phyloP scores from a whole-genome alignment of 805 yeast species.

The Yamadazyma insecticola region DNA sequence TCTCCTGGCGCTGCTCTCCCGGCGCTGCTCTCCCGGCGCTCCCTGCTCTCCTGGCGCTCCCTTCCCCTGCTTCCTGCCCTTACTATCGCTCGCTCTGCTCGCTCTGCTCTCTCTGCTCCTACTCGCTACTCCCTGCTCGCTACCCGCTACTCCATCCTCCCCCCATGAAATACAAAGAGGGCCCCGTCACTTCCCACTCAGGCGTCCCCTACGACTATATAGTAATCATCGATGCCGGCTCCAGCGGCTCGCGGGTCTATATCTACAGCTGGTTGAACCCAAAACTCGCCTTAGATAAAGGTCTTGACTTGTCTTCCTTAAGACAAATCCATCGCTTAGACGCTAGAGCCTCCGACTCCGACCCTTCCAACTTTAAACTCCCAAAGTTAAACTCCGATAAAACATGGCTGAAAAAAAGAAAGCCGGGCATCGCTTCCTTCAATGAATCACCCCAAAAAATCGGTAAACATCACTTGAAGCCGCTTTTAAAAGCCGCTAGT shows the following conservation, averaged over 20 bases:
- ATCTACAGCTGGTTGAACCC: conserved; percentile 54
- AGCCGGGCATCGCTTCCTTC: conserved; percentile 57
- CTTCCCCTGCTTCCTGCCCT: not conserved
- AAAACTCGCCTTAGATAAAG: conserved; percentile 18
- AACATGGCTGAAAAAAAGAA: conserved; percentile 48
- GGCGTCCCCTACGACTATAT: conserved; percentile 57
- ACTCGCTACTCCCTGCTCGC: too few species aligned
- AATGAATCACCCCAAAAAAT: conserved; percentile 43
- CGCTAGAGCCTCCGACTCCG: too few species aligned
- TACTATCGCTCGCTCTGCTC: not conserved
- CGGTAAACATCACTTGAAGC: conserved; percentile 48
- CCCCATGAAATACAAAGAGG: conserved; percentile 13
- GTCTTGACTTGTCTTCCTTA: conserved; percentile 9
- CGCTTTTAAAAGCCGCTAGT: conserved; percentile 45
- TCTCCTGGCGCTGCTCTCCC: not conserved
- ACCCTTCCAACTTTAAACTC: conserved; percentile 6
- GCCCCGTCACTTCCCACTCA: conserved; percentile 33
- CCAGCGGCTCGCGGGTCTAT: conserved; percentile 60
- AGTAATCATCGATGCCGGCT: conserved; percentile 61
- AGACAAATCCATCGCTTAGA: too few species aligned
- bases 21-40: not conserved
- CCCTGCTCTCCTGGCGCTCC: not conserved
- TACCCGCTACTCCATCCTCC: too few species aligned
- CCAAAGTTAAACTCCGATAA: conserved; percentile 32
- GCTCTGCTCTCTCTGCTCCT: too few species aligned